phyloP scores from a whole-genome alignment of 2,329 filamentous ascomycete species.

The Mycosphaerella arachidis region DNA sequence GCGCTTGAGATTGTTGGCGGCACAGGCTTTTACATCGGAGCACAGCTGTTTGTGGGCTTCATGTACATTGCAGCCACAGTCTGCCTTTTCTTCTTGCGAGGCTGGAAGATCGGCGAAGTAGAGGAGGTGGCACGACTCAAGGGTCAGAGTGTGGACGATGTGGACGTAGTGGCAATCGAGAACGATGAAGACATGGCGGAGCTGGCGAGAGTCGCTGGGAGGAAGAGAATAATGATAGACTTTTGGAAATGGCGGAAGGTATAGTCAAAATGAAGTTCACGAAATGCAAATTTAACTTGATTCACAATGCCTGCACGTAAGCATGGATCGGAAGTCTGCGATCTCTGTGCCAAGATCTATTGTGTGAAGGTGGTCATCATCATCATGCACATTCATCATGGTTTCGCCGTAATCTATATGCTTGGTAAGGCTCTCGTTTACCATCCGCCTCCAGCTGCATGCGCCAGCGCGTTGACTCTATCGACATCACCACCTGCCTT shows the following conservation, averaged over 20 bases:
- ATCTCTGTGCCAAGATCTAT: too few relatives aligned
- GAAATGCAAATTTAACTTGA: neutral
- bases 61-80: constrained; percentile 58
- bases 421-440: constrained; percentile 35
- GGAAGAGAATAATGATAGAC: constrained; percentile 25
- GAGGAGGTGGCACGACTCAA: constrained; percentile 39
- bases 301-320: too few relatives aligned
- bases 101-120: constrained; percentile 57
- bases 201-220: constrained; percentile 22
- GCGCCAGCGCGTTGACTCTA: constrained; percentile 79
- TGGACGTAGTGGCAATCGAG: constrained; percentile 24
- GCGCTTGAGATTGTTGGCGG: constrained; percentile 50
- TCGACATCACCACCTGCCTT: constrained; percentile 65
- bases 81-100: constrained; percentile 52
- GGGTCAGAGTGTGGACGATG: constrained; percentile 20
- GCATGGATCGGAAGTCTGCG: too few relatives aligned
- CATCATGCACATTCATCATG: too few relatives aligned
- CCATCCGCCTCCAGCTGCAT: constrained; percentile 92
- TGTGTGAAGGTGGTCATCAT: too few relatives aligned
- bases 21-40: constrained; percentile 51
- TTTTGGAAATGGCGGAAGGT: constrained; percentile 33
- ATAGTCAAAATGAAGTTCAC: constrained; percentile 6
- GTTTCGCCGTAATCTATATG: too few relatives aligned
- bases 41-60: constrained; percentile 57
- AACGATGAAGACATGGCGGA: constrained; percentile 21